Conservation (phyloP, 257 asterid species). For the Solanum chiquidenum region DNA sequence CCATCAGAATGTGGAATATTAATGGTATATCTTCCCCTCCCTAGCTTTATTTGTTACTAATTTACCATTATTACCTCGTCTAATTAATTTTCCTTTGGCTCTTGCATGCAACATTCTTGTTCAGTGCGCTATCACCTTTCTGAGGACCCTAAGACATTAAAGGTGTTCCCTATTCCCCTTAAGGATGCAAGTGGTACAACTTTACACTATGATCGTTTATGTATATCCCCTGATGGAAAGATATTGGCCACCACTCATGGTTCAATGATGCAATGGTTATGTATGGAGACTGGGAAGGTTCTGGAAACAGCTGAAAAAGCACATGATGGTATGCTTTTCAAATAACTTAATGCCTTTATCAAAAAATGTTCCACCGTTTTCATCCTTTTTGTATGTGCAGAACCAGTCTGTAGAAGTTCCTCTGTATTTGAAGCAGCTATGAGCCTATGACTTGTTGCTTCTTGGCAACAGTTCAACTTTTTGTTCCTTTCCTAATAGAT, state of each 20-base stretch:
- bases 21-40: conserved; percentile 40
- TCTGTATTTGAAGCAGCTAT: not conserved
- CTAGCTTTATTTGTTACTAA: not conserved
- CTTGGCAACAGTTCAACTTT: not conserved
- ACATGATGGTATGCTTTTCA: conserved; percentile 67
- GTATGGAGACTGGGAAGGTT: conserved; percentile 75
- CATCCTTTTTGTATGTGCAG: not conserved
- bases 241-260: conserved; percentile 85
- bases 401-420: not conserved
- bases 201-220: conserved; percentile 73
- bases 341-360: not conserved
- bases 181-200: conserved; percentile 66
- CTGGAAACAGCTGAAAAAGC: conserved; percentile 92
- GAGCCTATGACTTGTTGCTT: not conserved
- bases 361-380: not conserved
- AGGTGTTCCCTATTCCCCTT: conserved; percentile 84
- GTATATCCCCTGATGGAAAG: conserved; percentile 88
- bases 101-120: not conserved
- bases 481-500: not conserved
- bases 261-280: conserved; percentile 84
- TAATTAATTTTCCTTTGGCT: not conserved
- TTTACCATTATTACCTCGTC: not conserved
- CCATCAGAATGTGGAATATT: conserved; percentile 87
- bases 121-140: conserved; percentile 88
- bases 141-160: conserved; percentile 93